Conservation (phyloP, 345 rosid species). For the Psidium guajava region DNA sequence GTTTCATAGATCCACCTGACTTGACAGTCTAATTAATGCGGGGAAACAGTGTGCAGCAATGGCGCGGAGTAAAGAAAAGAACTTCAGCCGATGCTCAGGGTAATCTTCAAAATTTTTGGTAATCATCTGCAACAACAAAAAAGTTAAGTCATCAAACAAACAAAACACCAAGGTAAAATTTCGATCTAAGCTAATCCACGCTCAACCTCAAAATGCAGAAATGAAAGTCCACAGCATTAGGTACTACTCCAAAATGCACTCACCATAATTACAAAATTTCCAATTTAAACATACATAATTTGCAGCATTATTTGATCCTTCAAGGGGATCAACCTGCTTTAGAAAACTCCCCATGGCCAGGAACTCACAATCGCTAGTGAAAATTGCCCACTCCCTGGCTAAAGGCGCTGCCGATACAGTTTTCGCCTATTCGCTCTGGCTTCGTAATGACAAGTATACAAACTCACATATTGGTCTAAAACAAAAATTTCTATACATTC, state of each 20-base stretch:
- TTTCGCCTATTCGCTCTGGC: not conserved
- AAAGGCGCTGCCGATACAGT: not conserved
- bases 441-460: not conserved
- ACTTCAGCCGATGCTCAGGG: conserved; percentile 98
- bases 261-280: not conserved
- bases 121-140: conserved; percentile 63
- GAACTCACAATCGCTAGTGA: not conserved
- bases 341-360: not conserved
- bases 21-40: conserved; percentile 81
- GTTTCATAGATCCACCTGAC: conserved; percentile 50
- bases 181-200: not conserved
- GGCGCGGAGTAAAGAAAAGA: conserved; percentile 95
- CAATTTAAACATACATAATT: not conserved
- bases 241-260: not conserved
- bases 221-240: not conserved
- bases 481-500: not conserved
- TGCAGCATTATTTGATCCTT: not conserved
- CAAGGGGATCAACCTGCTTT: not conserved
- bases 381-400: not conserved
- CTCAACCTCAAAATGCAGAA: not conserved
- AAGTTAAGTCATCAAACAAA: conserved; percentile 1
- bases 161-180: not conserved
- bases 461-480: not conserved
- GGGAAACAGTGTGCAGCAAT: conserved; percentile 92
- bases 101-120: conserved; percentile 97